Evolutionary conservation across 1,139 yeast genomes (phyloP), one percentile per base, ranked within the genome.

Genomic region (Lodderomyces jiufengensis): DNA sequence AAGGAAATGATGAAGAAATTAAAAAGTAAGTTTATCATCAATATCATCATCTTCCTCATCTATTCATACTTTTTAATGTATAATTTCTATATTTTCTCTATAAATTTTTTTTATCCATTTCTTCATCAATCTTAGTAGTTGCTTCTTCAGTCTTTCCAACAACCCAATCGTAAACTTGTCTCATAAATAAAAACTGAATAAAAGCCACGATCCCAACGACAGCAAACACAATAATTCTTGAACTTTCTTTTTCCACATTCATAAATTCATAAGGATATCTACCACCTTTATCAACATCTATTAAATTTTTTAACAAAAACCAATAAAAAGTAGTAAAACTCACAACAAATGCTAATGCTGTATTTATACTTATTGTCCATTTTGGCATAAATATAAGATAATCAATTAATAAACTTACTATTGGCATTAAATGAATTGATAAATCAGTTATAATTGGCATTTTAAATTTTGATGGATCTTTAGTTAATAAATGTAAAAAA

Each of bases 241-340:
- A 54, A 4, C 58, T 57, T 23, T 64, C 70, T 7, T 60, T 62
- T 5, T 63, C 69, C 9, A 73, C 81, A 48, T 79, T 73, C 52
- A 82, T 59, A 49, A 82, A 82, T 9, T 80, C 82, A 50, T 82
- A 82, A 0, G 92, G 92, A 48, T 76, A 81, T 2, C 61, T 63
- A 8, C 75, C 83, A 2, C 70, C 71, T 28, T 47, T 54, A 16
- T 58, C 62, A 24, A 70, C 57, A 39, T 72, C 74, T 23, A 82
- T 63, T 42, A 80, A 55, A 15, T 49, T 36, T 39, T 73, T 67
- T 37, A 82, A 61, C 55, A 70, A 67, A 31, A 59, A 50, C 75
- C 84, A 81, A 53, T 82, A 83, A 3, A 62, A 59, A 0, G 58
- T 42, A 1, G 83, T 66, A 25, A 79, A 51, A 0, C 48, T 31